Percentiles rank a stretch among this genome's conserved stretches.
phyloP scores from a whole-genome alignment of 1,139 yeast genomes.

The Nakaseomyces bracarensis region DNA sequence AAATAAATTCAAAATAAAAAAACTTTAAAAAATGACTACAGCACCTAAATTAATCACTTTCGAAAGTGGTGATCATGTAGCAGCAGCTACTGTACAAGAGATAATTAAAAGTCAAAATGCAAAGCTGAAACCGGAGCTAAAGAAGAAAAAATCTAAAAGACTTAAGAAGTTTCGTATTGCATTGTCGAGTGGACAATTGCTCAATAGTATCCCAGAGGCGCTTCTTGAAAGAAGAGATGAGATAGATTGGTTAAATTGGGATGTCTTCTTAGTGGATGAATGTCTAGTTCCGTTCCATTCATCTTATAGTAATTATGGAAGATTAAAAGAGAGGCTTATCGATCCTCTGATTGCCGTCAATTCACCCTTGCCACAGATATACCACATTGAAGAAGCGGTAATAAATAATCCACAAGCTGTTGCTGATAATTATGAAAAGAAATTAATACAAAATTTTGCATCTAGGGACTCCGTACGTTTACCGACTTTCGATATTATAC shows the following conservation, averaged over 20 bases:
- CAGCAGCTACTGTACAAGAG: constrained; percentile 90
- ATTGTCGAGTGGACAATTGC: constrained; percentile 82
- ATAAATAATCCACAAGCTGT: constrained; percentile 84
- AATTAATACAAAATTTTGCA: constrained; percentile 79
- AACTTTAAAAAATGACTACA: constrained; percentile 54
- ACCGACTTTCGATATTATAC: constrained; percentile 82
- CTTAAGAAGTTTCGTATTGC: constrained; percentile 69
- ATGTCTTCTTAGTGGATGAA: constrained; percentile 92
- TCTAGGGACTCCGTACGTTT: constrained; percentile 88
- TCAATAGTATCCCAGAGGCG: constrained; percentile 78
- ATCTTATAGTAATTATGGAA: constrained; percentile 79
- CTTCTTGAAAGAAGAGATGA: constrained; percentile 56
- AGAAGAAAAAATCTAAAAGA: neutral
- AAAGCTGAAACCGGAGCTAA: constrained; percentile 23
- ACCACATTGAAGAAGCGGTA: constrained; percentile 68
- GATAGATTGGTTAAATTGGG: constrained; percentile 91
- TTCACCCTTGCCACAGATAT: constrained; percentile 56
- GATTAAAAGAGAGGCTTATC: constrained; percentile 69
- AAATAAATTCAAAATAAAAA: neutral
- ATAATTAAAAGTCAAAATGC: constrained; percentile 70
- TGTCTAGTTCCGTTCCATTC: constrained; percentile 82
- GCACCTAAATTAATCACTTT: constrained; percentile 87
- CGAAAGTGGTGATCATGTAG: constrained; percentile 80
- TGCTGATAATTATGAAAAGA: constrained; percentile 85
- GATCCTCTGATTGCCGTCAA: constrained; percentile 46